Conservation (phyloP, 352 stramenopile genomes). For the Pythium aquatile region DNA sequence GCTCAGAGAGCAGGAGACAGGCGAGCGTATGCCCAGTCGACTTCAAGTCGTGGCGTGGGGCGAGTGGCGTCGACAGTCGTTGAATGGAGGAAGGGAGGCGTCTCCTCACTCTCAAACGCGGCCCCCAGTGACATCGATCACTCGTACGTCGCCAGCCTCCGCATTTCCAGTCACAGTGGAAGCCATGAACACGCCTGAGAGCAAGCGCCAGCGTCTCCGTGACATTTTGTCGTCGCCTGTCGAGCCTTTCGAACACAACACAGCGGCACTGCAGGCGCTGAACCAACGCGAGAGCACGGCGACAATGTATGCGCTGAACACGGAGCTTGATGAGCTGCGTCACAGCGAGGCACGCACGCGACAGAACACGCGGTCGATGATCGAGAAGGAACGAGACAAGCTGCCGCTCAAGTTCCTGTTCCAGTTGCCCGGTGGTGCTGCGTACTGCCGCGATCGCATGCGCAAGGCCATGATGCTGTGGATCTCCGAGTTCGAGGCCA, state of each 20-base stretch:
- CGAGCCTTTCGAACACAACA: slow-evolving; percentile 49
- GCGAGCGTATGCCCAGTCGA: slow-evolving; percentile 11
- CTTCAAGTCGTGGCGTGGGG: slow-evolving; percentile 29
- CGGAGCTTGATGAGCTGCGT: slow-evolving; percentile 39
- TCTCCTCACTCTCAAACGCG: neutral
- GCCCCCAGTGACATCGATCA: neutral
- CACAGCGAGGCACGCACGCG: slow-evolving; percentile 42
- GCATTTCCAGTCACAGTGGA: slow-evolving; percentile 13
- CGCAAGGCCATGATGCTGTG: slow-evolving; percentile 65
- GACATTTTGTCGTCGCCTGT: slow-evolving; percentile 63
- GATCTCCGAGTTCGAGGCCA: slow-evolving; percentile 71
- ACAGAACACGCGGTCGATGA: slow-evolving; percentile 43
- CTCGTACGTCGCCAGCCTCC: neutral
- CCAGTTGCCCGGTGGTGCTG: slow-evolving; percentile 62
- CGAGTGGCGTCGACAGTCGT: slow-evolving; percentile 22
- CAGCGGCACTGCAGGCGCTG: slow-evolving; percentile 38
- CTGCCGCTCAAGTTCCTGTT: slow-evolving; percentile 84
- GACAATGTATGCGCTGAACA: slow-evolving; percentile 45
- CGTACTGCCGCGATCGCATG: slow-evolving; percentile 76
- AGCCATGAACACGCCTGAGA: slow-evolving; percentile 45
- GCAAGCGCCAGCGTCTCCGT: slow-evolving; percentile 56
- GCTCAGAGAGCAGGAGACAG: neutral
- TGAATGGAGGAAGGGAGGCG: neutral
- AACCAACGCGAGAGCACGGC: slow-evolving; percentile 46
- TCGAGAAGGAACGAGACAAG: slow-evolving; percentile 55